These are phyloP conservation scores for Knoxia roxburghii DNA, from an alignment of 257 asterid genomes.

Conservation along the genomic window DNA sequence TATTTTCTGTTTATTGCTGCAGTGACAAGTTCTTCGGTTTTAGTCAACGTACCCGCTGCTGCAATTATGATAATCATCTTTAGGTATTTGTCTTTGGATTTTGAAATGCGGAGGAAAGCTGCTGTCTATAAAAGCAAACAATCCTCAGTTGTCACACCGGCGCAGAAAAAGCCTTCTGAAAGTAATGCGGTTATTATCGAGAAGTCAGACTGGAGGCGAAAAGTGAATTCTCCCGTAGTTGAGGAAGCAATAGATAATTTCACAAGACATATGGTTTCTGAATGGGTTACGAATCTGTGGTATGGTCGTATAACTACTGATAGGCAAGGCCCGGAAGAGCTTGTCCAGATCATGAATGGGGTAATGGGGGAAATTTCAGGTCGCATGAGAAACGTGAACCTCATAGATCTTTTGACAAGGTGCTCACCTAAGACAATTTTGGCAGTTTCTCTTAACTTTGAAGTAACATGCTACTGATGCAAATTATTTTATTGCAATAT, in stretches of 20 bases:
- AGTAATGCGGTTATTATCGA: constrained; percentile 30
- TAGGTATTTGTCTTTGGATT: constrained; percentile 77
- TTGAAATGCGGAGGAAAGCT: constrained; percentile 76
- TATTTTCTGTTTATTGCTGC: constrained; percentile 21
- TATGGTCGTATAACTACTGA: constrained; percentile 90
- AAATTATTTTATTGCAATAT: constrained; percentile 23
- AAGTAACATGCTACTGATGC: constrained; percentile 18
- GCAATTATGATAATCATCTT: constrained; percentile 51
- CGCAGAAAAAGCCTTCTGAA: constrained; percentile 34
- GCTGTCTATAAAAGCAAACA: constrained; percentile 65
- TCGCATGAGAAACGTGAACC: constrained; percentile 75
- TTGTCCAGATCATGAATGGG: constrained; percentile 76
- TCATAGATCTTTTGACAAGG: constrained; percentile 92
- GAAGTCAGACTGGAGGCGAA: constrained; percentile 73
- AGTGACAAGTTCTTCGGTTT: constrained; percentile 91
- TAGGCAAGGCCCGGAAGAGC: constrained; percentile 87
- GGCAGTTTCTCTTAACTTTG: constrained; percentile 18
- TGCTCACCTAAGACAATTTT: constrained; percentile 26
- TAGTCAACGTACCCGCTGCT: constrained; percentile 88
- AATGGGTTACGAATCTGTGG: constrained; percentile 98
- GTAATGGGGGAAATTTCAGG: constrained; percentile 77
- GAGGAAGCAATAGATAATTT: constrained; percentile 90
- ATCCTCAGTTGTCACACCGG: constrained; percentile 34
- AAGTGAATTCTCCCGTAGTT: constrained; percentile 86
- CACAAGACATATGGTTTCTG: constrained; percentile 82